A percentile compares a stretch with the other conserved stretches of the same genome.
phyloP scores from a whole-genome alignment of 495 filamentous ascomycete species.

The Zalerion maritima region DNA sequence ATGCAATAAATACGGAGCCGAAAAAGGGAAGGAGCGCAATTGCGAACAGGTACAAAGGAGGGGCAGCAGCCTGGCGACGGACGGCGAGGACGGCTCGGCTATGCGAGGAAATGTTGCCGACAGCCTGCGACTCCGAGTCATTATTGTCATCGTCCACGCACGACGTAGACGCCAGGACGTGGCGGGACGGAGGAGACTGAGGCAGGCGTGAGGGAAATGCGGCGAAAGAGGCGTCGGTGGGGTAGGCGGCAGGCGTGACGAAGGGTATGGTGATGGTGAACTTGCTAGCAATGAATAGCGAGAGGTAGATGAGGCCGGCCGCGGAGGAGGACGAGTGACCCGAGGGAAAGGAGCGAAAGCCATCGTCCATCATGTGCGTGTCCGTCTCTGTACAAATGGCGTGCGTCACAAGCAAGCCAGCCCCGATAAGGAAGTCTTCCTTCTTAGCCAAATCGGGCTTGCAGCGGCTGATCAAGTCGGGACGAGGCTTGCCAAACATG shows the following conservation, averaged over 20 bases:
- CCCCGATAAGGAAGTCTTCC: slow-evolving; percentile 25
- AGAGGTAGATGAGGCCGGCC: slow-evolving; percentile 68
- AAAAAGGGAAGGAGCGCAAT: slow-evolving; percentile 49
- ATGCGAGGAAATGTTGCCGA: slow-evolving; percentile 16
- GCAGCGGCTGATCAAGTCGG: slow-evolving; percentile 64
- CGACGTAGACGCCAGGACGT: too few relatives aligned
- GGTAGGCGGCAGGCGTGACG: slow-evolving; percentile 29
- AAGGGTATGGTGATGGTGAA: slow-evolving; percentile 44
- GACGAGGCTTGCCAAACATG: slow-evolving; percentile 70
- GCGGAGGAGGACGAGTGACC: slow-evolving; percentile 51
- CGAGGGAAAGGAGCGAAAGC: slow-evolving; percentile 74
- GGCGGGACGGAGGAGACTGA: slow-evolving; percentile 6
- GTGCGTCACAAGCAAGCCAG: slow-evolving; percentile 43
- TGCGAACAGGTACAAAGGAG: slow-evolving; percentile 52
- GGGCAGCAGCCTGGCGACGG: slow-evolving; percentile 52
- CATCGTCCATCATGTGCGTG: slow-evolving; percentile 55
- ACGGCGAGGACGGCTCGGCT: slow-evolving; percentile 29
- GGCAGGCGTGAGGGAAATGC: slow-evolving; percentile 35
- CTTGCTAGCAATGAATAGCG: slow-evolving; percentile 51
- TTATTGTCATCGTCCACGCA: slow-evolving; percentile 15
- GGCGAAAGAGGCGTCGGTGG: slow-evolving; percentile 18
- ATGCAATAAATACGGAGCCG: slow-evolving; percentile 38
- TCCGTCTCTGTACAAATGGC: slow-evolving; percentile 58
- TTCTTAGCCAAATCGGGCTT: slow-evolving; percentile 37
- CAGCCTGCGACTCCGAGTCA: slow-evolving; percentile 13